phyloP scores from a whole-genome alignment of 306 rosid species.

The Casuarina cunninghamiana region DNA sequence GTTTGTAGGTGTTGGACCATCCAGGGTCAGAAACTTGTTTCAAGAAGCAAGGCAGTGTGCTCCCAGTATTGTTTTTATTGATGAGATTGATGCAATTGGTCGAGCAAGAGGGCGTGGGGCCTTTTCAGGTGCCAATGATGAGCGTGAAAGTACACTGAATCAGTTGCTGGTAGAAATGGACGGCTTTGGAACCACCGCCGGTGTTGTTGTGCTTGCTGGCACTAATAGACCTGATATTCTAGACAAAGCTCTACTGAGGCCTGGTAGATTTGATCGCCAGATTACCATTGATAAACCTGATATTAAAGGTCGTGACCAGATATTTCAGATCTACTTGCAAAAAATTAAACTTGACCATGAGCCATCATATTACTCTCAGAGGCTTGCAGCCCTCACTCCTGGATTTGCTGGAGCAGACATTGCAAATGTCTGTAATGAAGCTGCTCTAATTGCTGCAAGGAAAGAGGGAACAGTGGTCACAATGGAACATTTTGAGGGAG shows the following conservation, averaged over 20 bases:
- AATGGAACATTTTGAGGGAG: slow-evolving; percentile 84
- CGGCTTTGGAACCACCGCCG: slow-evolving; percentile 93
- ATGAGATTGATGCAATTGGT: slow-evolving; percentile 98
- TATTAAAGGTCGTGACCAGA: slow-evolving; percentile 87
- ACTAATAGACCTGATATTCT: slow-evolving; percentile 96
- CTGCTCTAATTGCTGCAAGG: slow-evolving; percentile 96
- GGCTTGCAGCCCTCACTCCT: slow-evolving; percentile 98
- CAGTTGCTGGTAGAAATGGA: slow-evolving; percentile 98
- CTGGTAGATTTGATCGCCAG: slow-evolving; percentile 95
- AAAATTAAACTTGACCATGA: slow-evolving; percentile 82
- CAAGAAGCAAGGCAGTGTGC: slow-evolving; percentile 95
- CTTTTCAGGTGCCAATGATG: slow-evolving; percentile 80
- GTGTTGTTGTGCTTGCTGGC: slow-evolving; percentile 97
- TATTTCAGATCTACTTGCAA: slow-evolving; percentile 79
- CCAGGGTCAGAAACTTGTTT: slow-evolving; percentile 94
- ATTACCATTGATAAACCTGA: slow-evolving; percentile 81
- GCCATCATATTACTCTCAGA: slow-evolving; percentile 82
- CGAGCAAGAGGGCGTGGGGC: slow-evolving; percentile 98
- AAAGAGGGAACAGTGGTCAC: slow-evolving; percentile 54
- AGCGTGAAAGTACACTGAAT: slow-evolving; percentile 96
- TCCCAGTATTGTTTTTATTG: slow-evolving; percentile 93
- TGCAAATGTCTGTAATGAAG: slow-evolving; percentile 97
- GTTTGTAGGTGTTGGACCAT: slow-evolving; percentile 98
- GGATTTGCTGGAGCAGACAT: slow-evolving; percentile 99
- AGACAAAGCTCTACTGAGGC: slow-evolving; percentile 90